Percentiles rank a stretch among this genome's conserved stretches.
phyloP scores from a whole-genome alignment of 192 early-diverging fungal genomes.

The Coemansia sp. region DNA sequence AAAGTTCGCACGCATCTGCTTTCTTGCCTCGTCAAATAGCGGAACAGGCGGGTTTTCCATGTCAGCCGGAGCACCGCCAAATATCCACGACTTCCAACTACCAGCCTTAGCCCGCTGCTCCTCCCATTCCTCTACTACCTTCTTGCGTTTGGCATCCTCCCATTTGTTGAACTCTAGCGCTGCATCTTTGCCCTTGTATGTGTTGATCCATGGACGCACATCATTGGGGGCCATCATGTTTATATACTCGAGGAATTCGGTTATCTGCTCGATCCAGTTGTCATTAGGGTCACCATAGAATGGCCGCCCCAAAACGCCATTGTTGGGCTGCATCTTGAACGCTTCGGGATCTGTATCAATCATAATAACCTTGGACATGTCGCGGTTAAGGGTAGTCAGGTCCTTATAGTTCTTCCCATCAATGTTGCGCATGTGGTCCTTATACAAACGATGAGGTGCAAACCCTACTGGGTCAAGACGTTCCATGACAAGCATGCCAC shows the following conservation, averaged over 20 bases:
- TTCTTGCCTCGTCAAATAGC: constrained; percentile 64
- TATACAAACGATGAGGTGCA: constrained; percentile 84
- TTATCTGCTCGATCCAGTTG: constrained; percentile 75
- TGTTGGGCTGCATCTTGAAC: constrained; percentile 90
- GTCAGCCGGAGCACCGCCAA: constrained; percentile 42
- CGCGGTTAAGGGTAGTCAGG: constrained; percentile 88
- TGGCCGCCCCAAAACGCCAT: constrained; percentile 77
- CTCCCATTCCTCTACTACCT: constrained; percentile 67
- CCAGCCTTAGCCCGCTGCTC: constrained; percentile 60
- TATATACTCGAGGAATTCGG: constrained; percentile 84
- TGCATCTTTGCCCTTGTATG: constrained; percentile 67
- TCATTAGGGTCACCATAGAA: constrained; percentile 86
- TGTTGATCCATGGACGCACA: constrained; percentile 68
- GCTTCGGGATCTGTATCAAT: constrained; percentile 87
- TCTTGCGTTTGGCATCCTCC: constrained; percentile 65
- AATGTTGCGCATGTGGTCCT: constrained; percentile 85
- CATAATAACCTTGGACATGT: constrained; percentile 88
- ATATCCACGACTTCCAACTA: constrained; percentile 57
- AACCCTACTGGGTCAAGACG: constrained; percentile 89
- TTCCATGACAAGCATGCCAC: constrained; percentile 80
- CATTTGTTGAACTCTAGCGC: constrained; percentile 68
- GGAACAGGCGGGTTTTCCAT: constrained; percentile 65
- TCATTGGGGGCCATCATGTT: constrained; percentile 73
- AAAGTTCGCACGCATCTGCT: constrained; percentile 61
- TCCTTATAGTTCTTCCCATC: constrained; percentile 88